These are phyloP conservation scores for Kazachstania psychrophila DNA, from an alignment of 805 yeast genomes.

Conservation along the genomic window DNA sequence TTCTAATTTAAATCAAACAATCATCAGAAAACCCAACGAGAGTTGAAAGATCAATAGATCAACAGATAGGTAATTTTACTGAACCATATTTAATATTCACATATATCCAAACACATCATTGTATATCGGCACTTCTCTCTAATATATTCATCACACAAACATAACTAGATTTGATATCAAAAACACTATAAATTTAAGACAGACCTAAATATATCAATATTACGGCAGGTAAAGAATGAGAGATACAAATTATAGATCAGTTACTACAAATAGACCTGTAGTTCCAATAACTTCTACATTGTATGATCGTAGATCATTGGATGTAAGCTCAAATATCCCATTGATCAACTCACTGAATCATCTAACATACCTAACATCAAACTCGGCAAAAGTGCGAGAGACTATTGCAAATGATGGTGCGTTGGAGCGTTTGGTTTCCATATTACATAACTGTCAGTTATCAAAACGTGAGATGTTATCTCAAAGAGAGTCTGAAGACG, in stretches of 20 bases:
- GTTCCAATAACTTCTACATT: slow-evolving; percentile 80
- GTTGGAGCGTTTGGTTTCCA: slow-evolving; percentile 74
- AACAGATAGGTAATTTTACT: too few relatives aligned
- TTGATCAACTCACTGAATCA: slow-evolving; percentile 86
- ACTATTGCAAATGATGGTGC: slow-evolving; percentile 88
- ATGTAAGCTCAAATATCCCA: slow-evolving; percentile 82
- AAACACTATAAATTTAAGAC: too few relatives aligned
- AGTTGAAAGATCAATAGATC: too few relatives aligned
- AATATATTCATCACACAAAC: too few relatives aligned
- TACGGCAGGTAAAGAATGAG: slow-evolving; percentile 67
- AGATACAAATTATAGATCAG: slow-evolving; percentile 76
- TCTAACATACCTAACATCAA: slow-evolving; percentile 75
- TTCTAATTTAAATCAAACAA: too few relatives aligned
- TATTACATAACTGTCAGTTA: slow-evolving; percentile 67
- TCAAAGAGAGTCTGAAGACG: background rate
- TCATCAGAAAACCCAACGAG: too few relatives aligned
- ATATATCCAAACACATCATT: too few relatives aligned
- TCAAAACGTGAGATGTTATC: slow-evolving; percentile 15
- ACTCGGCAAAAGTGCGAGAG: slow-evolving; percentile 83
- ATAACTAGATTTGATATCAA: too few relatives aligned
- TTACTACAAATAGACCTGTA: slow-evolving; percentile 79
- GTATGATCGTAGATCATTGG: slow-evolving; percentile 87
- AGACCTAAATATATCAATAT: too few relatives aligned
- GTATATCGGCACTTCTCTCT: too few relatives aligned
- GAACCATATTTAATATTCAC: too few relatives aligned